Conservation (phyloP, 106 monocot species). For the Allium cepa region DNA sequence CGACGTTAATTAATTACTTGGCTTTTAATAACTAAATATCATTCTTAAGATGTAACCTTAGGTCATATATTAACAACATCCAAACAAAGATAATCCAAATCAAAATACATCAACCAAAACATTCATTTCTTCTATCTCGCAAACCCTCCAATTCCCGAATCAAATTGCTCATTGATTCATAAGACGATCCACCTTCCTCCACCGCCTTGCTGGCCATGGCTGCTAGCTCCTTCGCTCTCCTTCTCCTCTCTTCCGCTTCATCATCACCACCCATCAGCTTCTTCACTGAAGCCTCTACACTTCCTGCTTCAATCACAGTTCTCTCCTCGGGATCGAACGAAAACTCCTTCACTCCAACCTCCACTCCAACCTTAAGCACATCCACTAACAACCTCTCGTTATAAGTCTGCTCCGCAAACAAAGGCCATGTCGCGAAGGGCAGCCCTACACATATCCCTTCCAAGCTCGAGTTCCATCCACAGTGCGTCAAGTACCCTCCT, state of each 20-base stretch:
- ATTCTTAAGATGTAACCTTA: no score
- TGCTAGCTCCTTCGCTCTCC: conserved; percentile 8
- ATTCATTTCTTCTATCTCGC: no score
- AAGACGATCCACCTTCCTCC: conserved; percentile 14
- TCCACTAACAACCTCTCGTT: conserved; percentile 19
- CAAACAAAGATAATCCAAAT: no score
- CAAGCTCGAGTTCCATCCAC: conserved; percentile 32
- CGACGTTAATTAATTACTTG: no score
- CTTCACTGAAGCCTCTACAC: neutral
- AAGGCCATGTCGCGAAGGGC: conserved; percentile 19
- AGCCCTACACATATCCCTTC: conserved; percentile 18
- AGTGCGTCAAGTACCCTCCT: conserved; percentile 27
- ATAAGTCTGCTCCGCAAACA: conserved; percentile 18
- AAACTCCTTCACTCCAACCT: neutral
- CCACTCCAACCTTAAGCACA: conserved; percentile 8
- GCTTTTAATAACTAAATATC: no score
- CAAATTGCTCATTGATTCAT: neutral
- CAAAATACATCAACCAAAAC: no score
- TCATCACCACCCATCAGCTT: conserved; percentile 5
- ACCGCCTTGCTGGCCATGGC: conserved; percentile 1
- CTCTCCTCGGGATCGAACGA: neutral
- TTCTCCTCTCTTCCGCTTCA: conserved; percentile 9
- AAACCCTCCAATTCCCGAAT: conserved; percentile 7
- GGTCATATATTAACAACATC: no score
- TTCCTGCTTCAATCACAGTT: neutral